Base-by-base conservation (phyloP, 352 stramenopile species). In the Phytophthora cryptogea region DNA sequence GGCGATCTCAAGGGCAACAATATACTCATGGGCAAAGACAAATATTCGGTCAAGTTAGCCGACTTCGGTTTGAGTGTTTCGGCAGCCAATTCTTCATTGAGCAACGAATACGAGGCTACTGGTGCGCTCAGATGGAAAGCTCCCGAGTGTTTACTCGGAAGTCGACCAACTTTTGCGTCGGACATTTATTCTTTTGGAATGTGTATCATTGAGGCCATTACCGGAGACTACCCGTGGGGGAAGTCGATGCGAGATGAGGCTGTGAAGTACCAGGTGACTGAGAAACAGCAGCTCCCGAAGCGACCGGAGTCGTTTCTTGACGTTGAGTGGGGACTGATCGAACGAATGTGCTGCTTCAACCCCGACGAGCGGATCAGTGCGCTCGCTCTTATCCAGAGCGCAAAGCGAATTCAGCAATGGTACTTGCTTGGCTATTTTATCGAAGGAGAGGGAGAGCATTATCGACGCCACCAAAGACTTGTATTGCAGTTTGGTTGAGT, bases 131-230 rank as follows among this genome's bases (percentile, higher is more conserved):
- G 46, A 3, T 68, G 59, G 52, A 63, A 68, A 28, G 59, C 44
- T 0, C 59, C 59, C 1, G 45, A 63, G 33, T 62, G 53, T 11
- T 23, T 63, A 36, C n/a, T 27, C 3, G 47, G 56, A 16, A 5
- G 8, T 27, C 27, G 20, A n/a, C 56, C 48, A 7, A 53, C 39
- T 4, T 32, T 47, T 13, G 37, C 36, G 6, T 58, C 56, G 17
- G 56, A 58, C 20, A 48, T 64, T 23, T 72, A 65, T 42, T 61
- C 63, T 0, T 60, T 72, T 17, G 63, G 57, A 1, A 63, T 72
- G 63, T 66, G 49, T 20, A 54, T 73, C 23, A 40, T 69, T 9
- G 59, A 73, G 45, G 65, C 54, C 4, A 27, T 69, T 9, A 73
- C 41, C 8, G 51, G 45, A 10, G 32, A 35, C 1, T 60, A 52